A percentile compares a stretch with the other conserved stretches of the same genome.
phyloP scores from a whole-genome alignment of 2,329 filamentous ascomycete genomes.

The Aspergillus sclerotialis region DNA sequence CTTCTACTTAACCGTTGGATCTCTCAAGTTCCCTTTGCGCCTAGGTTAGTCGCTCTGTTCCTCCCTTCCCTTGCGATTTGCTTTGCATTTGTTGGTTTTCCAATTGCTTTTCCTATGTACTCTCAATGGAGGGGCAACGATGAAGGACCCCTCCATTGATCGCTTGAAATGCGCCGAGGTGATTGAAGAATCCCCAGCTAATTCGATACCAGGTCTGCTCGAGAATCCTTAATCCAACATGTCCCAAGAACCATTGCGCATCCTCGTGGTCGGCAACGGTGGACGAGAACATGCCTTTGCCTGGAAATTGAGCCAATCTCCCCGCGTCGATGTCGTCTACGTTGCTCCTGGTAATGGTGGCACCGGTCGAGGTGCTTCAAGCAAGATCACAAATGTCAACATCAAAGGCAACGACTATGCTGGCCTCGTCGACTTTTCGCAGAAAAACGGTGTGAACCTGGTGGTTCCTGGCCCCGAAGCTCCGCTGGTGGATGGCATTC shows the following conservation, averaged over 20 bases:
- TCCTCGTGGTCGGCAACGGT: constrained; percentile 87
- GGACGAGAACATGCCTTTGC: constrained; percentile 91
- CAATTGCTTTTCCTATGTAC: too few species aligned
- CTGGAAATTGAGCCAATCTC: constrained; percentile 85
- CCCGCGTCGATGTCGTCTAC: constrained; percentile 66
- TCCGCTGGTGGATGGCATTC: constrained; percentile 85
- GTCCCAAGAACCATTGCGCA: constrained; percentile 49
- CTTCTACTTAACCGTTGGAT: too few species aligned
- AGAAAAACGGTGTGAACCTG: constrained; percentile 67
- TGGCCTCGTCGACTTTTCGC: constrained; percentile 67
- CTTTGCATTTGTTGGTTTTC: too few species aligned
- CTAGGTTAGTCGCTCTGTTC: too few species aligned
- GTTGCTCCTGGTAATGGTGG: constrained; percentile 77
- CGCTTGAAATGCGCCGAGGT: too few species aligned
- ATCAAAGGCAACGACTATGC: constrained; percentile 72
- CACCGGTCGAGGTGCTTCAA: constrained; percentile 50
- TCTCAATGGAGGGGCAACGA: too few species aligned
- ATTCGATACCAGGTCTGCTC: constrained; percentile 9
- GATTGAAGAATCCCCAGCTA: constrained; percentile 1
- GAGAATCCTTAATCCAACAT: constrained; percentile 26
- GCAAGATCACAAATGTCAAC: constrained; percentile 66
- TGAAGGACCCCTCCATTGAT: too few species aligned
- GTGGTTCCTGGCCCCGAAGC: constrained; percentile 88
- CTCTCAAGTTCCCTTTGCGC: too few species aligned
- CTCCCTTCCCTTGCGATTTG: too few species aligned